These are phyloP conservation scores for Penicillium sp. DNA, from an alignment of 2,329 filamentous ascomycete species.

Conservation along the genomic window DNA sequence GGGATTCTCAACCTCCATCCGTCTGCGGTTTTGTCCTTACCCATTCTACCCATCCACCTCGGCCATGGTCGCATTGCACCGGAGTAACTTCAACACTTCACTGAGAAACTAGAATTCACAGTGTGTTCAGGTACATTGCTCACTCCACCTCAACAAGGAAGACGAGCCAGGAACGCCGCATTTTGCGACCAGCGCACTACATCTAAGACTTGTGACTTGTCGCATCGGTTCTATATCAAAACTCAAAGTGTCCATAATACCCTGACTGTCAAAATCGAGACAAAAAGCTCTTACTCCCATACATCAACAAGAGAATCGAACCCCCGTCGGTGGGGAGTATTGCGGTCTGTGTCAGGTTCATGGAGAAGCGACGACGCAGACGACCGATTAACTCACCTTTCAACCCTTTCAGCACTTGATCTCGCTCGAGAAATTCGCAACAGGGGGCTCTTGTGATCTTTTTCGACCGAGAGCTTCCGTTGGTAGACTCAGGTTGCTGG, in stretches of 20 bases:
- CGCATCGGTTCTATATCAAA: background rate
- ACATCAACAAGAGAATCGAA: background rate
- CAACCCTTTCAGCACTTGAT: background rate
- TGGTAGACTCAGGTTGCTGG: slow-evolving; percentile 12
- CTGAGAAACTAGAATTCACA: background rate
- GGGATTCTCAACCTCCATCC: slow-evolving; percentile 29
- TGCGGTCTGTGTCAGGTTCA: slow-evolving; percentile 15
- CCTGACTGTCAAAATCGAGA: background rate
- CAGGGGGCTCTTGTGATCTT: background rate
- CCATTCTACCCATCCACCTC: background rate
- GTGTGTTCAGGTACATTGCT: background rate
- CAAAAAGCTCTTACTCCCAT: background rate
- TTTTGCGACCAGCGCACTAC: background rate
- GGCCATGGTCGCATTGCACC: slow-evolving; percentile 4
- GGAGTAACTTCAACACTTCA: background rate
- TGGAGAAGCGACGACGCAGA: slow-evolving; percentile 21
- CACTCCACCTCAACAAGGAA: background rate
- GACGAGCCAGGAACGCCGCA: too few species aligned
- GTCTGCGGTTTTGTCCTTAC: slow-evolving; percentile 11
- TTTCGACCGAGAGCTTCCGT: background rate
- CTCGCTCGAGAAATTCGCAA: background rate
- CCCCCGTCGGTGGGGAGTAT: background rate
- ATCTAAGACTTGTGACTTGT: background rate
- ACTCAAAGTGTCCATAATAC: background rate
- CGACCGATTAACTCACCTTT: background rate